phyloP scores from a whole-genome alignment of 2,329 filamentous ascomycete genomes.

The Emergomyces orientalis region DNA sequence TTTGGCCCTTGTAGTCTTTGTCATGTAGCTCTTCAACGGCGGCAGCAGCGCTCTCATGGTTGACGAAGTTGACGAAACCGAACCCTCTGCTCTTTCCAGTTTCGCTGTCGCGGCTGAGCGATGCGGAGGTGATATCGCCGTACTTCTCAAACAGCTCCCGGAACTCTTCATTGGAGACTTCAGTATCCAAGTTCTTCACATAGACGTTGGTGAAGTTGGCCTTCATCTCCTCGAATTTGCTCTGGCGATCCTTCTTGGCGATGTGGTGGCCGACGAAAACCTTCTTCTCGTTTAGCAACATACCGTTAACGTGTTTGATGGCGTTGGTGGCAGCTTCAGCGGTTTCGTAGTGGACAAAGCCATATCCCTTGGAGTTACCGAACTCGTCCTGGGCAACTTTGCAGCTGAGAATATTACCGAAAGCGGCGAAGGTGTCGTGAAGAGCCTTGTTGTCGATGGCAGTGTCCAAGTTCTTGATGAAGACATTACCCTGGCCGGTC shows the following conservation, averaged over 20 bases:
- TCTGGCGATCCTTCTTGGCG: constrained; percentile 99
- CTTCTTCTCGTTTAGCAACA: constrained; percentile 99
- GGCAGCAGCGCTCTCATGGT: constrained; percentile 73
- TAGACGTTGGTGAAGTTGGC: constrained; percentile 99
- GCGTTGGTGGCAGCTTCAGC: constrained; percentile 92
- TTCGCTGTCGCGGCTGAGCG: constrained; percentile 77
- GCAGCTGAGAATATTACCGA: constrained; percentile 98
- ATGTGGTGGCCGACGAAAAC: constrained; percentile 99
- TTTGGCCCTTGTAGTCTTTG: constrained; percentile 86
- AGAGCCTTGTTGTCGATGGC: constrained; percentile 99
- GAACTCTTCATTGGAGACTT: constrained; percentile 89
- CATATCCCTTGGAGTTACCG: constrained; percentile 95
- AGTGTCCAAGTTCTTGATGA: constrained; percentile 99
- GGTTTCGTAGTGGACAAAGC: constrained; percentile 99
- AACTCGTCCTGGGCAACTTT: constrained; percentile 98
- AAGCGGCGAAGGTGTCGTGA: constrained; percentile 97
- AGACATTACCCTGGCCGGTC: constrained; percentile 98
- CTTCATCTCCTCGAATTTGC: constrained; percentile 99
- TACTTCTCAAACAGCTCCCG: constrained; percentile 83
- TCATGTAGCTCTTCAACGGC: constrained; percentile 90
- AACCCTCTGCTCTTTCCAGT: constrained; percentile 86
- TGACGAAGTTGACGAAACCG: constrained; percentile 91
- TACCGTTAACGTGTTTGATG: constrained; percentile 99
- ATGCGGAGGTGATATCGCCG: constrained; percentile 91
- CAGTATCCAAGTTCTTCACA: constrained; percentile 89